Evolutionary conservation across 306 rosid species (phyloP).

Genomic region (Vigna radiata): DNA sequence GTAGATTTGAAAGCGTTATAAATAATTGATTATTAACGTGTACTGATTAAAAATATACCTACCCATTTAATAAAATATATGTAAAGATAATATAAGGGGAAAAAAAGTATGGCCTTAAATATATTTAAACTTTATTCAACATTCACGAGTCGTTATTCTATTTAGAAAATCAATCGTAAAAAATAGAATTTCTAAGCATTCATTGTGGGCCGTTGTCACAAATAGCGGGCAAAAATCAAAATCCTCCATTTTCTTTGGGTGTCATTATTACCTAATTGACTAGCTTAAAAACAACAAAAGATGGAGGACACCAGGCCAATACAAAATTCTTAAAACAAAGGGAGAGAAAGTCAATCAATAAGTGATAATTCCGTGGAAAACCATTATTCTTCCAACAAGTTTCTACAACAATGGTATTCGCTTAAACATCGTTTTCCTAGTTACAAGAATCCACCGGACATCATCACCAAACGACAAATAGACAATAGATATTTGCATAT

Average conservation of each 20-base stretch:
- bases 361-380: neutral
- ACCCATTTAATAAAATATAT: neutral
- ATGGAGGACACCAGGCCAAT: neutral
- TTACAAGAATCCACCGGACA: neutral
- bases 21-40: neutral
- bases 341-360: neutral
- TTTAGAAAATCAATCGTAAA: neutral
- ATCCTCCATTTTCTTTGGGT: conserved; percentile 9
- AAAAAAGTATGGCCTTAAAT: neutral
- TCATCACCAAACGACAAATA: neutral
- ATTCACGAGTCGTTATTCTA: neutral
- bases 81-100: neutral
- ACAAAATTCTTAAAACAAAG: neutral
- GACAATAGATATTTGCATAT: neutral
- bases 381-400: neutral
- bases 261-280: conserved; percentile 29
- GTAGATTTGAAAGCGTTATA: conserved; percentile 33
- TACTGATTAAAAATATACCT: neutral
- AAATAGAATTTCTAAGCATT: neutral
- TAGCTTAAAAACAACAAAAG: neutral
- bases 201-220: conserved; percentile 1
- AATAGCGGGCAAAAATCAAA: neutral
- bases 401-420: neutral
- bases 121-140: neutral
- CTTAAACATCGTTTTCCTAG: neutral